phyloP scores from a whole-genome alignment of 352 stramenopile species.

The Pythium myriotylum region DNA sequence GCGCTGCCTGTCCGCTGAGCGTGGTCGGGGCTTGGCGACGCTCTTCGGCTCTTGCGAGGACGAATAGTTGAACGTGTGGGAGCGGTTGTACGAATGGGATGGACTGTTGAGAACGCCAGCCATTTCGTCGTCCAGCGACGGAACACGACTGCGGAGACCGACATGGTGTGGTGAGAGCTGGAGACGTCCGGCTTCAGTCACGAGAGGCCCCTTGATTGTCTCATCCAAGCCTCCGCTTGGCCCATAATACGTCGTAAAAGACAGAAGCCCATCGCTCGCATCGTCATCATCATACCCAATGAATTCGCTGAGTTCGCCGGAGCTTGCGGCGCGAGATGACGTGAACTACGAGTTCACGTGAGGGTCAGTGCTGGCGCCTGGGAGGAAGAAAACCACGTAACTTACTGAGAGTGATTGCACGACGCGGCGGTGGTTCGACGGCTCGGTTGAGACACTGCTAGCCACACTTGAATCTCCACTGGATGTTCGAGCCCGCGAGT shows the following conservation, averaged over 20 bases:
- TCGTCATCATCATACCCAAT: slow-evolving; percentile 54
- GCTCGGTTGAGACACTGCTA: slow-evolving; percentile 61
- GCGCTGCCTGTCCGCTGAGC: slow-evolving; percentile 4
- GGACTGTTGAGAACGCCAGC: slow-evolving; percentile 26
- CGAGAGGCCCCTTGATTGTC: neutral
- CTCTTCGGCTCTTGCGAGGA: slow-evolving; percentile 4
- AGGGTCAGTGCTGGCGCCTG: neutral
- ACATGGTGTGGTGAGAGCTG: neutral
- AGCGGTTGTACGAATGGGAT: slow-evolving; percentile 3
- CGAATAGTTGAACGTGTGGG: neutral
- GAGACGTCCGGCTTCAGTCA: neutral
- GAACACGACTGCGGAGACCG: slow-evolving; percentile 3
- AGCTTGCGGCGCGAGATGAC: slow-evolving; percentile 38
- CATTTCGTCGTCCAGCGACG: slow-evolving; percentile 24
- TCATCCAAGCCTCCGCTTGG: neutral
- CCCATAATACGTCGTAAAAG: slow-evolving; percentile 16
- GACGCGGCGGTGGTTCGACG: slow-evolving; percentile 55
- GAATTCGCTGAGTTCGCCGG: slow-evolving; percentile 54
- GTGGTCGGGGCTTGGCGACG: slow-evolving; percentile 16
- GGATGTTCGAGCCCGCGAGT: neutral
- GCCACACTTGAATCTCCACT: slow-evolving; percentile 53
- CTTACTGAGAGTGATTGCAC: slow-evolving; percentile 61
- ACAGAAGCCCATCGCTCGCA: slow-evolving; percentile 4
- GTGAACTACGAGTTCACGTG: slow-evolving; percentile 23
- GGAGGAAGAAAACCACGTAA: slow-evolving; percentile 11